Base-by-base conservation (phyloP, 1,284 basidiomycete genomes). In the Ceratobasidium theobromae region DNA sequence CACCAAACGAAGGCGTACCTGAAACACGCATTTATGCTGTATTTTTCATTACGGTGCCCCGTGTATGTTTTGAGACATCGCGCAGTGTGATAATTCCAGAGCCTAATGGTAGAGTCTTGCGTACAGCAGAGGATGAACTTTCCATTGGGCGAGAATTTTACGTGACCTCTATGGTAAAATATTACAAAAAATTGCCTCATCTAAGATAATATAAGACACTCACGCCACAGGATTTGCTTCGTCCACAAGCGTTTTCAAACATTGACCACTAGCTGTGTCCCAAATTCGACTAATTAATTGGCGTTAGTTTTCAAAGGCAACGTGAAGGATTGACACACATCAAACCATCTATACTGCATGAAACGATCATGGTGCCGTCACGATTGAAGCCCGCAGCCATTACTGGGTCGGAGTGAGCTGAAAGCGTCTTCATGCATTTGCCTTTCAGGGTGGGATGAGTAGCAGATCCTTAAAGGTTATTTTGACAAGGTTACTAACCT, bases 381-480 rank as follows among this genome's bases (percentile, higher is more conserved):
- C 89, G 82, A 76, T 93, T 98, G 80, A 98, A 99, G 66, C 86
- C 86, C 0, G 98, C 92, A 9, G 89, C 87, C 57, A 93, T 95
- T 21, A 99, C 93, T 11, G 97, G 95, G 75, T 99, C 97, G 0
- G 93, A 95, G 79, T 99, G 97, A 0, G 97, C 97, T 16, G 95
- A 92, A 4, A 98, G 78, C 4, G 88, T 86, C 74, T 90, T 88
- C 72, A 96, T 76, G 2, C 86, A 85, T 74, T 82, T 87, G 4
- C 90, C 94, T 87, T 73, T n/a, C 12, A 18, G 12, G 12, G 30
- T 33, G 16, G 2, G 27, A 12, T 66, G 27, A 58, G 35, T 38
- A 8, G 35, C 35, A 38, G 16, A 38, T 38, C 8, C 30, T 38
- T 28, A 16, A 52, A 32, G 35, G 23, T 21, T 16, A 5, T 3